Conservation (phyloP, 2,329 filamentous ascomycete genomes). For the Curvularia eragrostidis region DNA sequence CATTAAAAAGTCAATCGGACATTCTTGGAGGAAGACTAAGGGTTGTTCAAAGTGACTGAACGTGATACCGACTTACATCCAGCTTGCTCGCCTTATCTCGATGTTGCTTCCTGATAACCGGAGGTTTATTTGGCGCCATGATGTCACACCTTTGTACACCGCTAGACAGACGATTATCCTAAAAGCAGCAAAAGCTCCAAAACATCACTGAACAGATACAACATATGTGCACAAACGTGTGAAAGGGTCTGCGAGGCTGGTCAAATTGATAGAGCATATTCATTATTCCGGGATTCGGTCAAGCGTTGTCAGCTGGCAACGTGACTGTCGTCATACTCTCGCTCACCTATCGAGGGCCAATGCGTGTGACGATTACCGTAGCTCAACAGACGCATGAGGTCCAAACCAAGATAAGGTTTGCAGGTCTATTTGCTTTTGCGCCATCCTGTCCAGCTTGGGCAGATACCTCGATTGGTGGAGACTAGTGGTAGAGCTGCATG, state of each 20-base stretch:
- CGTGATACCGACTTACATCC: constrained; percentile 26
- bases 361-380: constrained; percentile 16
- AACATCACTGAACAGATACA: background rate
- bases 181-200: background rate
- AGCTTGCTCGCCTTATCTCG: constrained; percentile 35
- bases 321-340: constrained; percentile 21
- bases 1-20: constrained; percentile 3
- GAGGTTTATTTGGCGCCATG: constrained; percentile 37
- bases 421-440: background rate
- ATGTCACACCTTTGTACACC: constrained; percentile 22
- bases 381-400: constrained; percentile 11
- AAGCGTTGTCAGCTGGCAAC: background rate
- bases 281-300: background rate
- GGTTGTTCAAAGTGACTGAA: too few species aligned
- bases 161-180: background rate
- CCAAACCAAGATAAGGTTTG: background rate
- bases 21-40: background rate
- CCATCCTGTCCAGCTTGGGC: constrained; percentile 13
- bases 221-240: background rate
- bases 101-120: constrained; percentile 36
- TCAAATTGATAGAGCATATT: background rate
- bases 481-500: background rate
- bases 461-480: constrained; percentile 16
- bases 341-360: constrained; percentile 30
- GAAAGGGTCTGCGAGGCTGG: background rate